These are phyloP conservation scores for Zoysia pacifica DNA, from an alignment of 176 grass and related monocot species.

Conservation along the genomic window DNA sequence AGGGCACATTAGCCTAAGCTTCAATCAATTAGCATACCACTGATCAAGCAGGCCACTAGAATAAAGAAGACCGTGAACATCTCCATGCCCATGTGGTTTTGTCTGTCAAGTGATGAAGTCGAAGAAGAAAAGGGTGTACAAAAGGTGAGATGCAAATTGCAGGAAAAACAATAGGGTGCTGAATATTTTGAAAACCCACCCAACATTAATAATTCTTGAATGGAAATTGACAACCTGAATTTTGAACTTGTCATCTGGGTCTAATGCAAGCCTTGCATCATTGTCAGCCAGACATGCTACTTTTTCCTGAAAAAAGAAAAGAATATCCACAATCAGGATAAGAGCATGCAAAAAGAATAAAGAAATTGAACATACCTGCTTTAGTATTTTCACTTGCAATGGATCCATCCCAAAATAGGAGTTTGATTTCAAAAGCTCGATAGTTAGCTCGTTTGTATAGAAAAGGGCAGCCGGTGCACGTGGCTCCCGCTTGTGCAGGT, in stretches of 20 bases:
- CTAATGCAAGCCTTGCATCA: slow-evolving; percentile 89
- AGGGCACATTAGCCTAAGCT: background rate
- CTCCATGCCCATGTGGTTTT: slow-evolving; percentile 97
- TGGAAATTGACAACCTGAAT: slow-evolving; percentile 69
- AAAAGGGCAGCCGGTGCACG: background rate
- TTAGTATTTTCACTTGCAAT: slow-evolving; percentile 89
- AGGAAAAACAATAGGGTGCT: background rate
- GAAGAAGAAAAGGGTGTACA: slow-evolving; percentile 22
- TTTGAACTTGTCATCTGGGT: slow-evolving; percentile 91
- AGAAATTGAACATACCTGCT: slow-evolving; percentile 62
- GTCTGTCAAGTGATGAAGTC: slow-evolving; percentile 51
- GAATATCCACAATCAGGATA: slow-evolving; percentile 22
- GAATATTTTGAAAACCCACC: background rate
- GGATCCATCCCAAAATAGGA: slow-evolving; percentile 90
- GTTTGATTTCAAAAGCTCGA: slow-evolving; percentile 84
- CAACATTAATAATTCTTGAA: background rate
- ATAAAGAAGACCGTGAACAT: slow-evolving; percentile 96
- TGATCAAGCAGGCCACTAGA: slow-evolving; percentile 81
- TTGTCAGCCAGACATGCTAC: slow-evolving; percentile 88
- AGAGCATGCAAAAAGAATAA: slow-evolving; percentile 14
- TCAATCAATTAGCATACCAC: slow-evolving; percentile 57
- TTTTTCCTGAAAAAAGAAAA: slow-evolving; percentile 71
- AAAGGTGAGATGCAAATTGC: slow-evolving; percentile 13
- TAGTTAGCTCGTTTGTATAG: slow-evolving; percentile 64
- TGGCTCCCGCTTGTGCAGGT: too few species aligned